Base-by-base conservation (phyloP, 208 protist genomes). In the Crithidia expoeki region DNA sequence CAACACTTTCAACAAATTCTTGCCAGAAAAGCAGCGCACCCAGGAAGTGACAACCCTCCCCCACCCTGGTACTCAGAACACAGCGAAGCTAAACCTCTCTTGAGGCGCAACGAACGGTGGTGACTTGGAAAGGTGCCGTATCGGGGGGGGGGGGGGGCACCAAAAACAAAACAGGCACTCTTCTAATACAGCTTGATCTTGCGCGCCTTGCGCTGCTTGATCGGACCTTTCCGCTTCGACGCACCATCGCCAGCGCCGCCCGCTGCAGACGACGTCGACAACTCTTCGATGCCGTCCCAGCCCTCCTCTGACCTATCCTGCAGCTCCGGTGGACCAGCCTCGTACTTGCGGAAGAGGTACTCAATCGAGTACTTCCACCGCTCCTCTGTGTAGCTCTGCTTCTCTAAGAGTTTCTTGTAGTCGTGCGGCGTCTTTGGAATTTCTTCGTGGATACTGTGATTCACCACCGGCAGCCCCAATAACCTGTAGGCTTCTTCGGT, bases 321-420 rank as follows among this genome's bases (percentile, higher is more conserved):
- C 57, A 97, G 82, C 78, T 95, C 88, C 34, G 89, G 88, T 11
- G 92, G 92, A 19, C 88, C 90, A 5, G 59, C 80, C 66, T 89
- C 87, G 73, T 97, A 94, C 59, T 89, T 83, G n/a, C 90, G 83
- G 52, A 95, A 97, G 19, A 97, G 76, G 53, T 93, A 95, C 64
- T 97, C 92, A 21, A 97, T 93, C 2, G 88, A 79, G 80, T 95
- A 97, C 72, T 89, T 90, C 90, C 92, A 97, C 30, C 85, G 69
- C 83, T 97, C 89, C 76, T 97, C 92, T 32, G 86, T 79, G 72
- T 92, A 97, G 66, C 79, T 85, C 72, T 97, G 89, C 76, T 93
- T 91, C 64, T 91, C 86, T 36, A 95, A 40, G 28, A 97, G 46
- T 64, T 94, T 94, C 67, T 85, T 77, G 79, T 95, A 94, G 42